Evolutionary conservation across 805 yeast species (phyloP), one percentile per base, ranked within the genome.

Genomic region (Candida silvicultrix): DNA sequence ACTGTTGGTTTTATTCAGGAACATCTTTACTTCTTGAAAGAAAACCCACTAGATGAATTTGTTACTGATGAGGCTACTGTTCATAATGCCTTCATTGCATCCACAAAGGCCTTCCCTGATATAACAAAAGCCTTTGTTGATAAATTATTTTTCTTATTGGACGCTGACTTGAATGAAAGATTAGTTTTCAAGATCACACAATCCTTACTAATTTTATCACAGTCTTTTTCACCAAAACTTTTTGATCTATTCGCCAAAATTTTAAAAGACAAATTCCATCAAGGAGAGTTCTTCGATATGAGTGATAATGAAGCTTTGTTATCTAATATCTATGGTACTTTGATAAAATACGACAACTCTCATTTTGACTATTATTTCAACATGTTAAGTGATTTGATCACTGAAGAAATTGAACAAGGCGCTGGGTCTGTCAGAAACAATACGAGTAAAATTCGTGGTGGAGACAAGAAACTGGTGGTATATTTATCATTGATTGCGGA

Each of bases 401-500:
- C 71, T 34, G 78, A 74, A 31, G 96, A 92, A 58, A 71, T 92
- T 19, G 67, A 68, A 11, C 87, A 82, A 52, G 85, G 90, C 51
- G 97, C 97, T 0, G 98, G 97, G 3, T 65, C 76, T 1, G 68
- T 81, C 0, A 75, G 96, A 60, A 74, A 63, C 38, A 79, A 71
- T 5, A 78, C 83, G 0, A 68, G 75, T 7, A 90, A 85, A 28
- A 71, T 85, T 22, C 71, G 81, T 23, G 86, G 86, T n/a, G 74
- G 89, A 38, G 98, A 94, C 63, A 83, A 83, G 28, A 77, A 82
- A 18, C 65, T 94, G 9, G 79, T 80, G 28, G 80, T 96, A 79
- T 78, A 83, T 57, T 60, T 87, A 29, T 74, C 82, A 3, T 76
- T 89, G 2, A 63, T 90, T 38, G 80, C 83, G 57, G 90, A 88